phyloP scores from a whole-genome alignment of 257 asterid species.

The Solanum pimpinellifolium region DNA sequence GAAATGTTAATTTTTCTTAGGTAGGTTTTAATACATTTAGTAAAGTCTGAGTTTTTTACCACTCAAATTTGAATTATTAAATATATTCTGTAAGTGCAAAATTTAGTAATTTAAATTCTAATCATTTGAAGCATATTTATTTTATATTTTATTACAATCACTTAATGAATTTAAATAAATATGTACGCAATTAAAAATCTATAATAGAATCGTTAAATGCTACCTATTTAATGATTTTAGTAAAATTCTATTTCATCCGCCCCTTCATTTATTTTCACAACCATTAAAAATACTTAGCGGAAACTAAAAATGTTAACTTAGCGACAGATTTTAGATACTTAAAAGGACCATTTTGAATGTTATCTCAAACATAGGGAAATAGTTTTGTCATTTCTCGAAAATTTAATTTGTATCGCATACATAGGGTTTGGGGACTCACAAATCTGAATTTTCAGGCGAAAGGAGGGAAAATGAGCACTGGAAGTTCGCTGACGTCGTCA shows the following conservation, averaged over 20 bases:
- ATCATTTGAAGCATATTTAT: not conserved
- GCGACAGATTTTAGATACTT: not conserved
- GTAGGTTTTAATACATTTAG: too few species aligned
- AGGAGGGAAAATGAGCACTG: constrained; percentile 24
- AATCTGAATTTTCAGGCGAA: not conserved
- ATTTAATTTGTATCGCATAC: not conserved
- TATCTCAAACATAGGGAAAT: not conserved
- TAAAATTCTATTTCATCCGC: too few species aligned
- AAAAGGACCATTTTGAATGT: not conserved
- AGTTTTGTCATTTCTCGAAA: not conserved
- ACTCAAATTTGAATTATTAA: not conserved
- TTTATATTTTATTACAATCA: too few species aligned
- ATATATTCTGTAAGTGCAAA: not conserved
- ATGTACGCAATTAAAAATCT: too few species aligned
- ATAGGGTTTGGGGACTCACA: not conserved
- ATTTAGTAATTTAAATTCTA: not conserved
- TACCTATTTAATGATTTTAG: too few species aligned
- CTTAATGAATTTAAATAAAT: not conserved
- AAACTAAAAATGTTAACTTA: not conserved
- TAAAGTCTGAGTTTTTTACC: not conserved
- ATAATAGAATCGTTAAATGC: too few species aligned
- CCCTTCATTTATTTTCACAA: too few species aligned
- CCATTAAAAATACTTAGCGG: too few species aligned
- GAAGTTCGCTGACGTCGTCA: constrained; percentile 25
- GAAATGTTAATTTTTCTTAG: not conserved